Evolutionary conservation across 2,329 filamentous ascomycete genomes (phyloP), one percentile per base, ranked within the genome.

Genomic region (Trichophyton simii): DNA sequence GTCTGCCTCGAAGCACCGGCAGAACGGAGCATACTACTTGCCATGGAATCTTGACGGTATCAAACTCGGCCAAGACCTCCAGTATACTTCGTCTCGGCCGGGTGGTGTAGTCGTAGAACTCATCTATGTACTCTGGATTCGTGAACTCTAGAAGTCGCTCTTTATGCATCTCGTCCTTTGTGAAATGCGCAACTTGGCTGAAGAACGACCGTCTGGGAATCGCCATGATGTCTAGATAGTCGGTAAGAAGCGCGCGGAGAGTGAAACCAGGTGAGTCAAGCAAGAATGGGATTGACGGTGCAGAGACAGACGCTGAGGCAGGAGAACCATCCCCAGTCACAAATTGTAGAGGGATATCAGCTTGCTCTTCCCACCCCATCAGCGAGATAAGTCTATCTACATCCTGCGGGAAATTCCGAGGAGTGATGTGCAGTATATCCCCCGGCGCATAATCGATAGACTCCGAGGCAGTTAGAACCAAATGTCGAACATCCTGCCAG

Each of bases 61-160:
- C 82, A 68, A 99, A 99, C 67, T 99, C 94, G 61, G 92, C 86
- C 31, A 99, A 81, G 2, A 96, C 87, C 74, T 99, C 94, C 4
- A 99, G 78, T 62, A 97, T 96, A 62, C 88, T 95, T 38, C 94
- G 86, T 38, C 91, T 86, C 0, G 92, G 89, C 7, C 94, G 85
- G 0, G 91, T 91, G 0, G 94, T 94, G 71, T 99, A 99, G 75
- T 99, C 92, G 76, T 89, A 97, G 61, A 96, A 86, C 67, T 99
- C 94, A 67, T 97, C 91, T 4, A 92, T 83, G 67, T 87, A 89
- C 54, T 87, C 82, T 0, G 89, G 84, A 67, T 87, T 83, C 1
- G 85, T 86, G 68, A 99, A 94, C 70, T 99, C 94, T 7, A 87
- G 74, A 0, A 99, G 82, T 1, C 92, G 84, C 64, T 94, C 87